A percentile compares a stretch with the other conserved stretches of the same genome.
Conservation (phyloP, 2,329 filamentous ascomycete species). For the Fusarium siculi region DNA sequence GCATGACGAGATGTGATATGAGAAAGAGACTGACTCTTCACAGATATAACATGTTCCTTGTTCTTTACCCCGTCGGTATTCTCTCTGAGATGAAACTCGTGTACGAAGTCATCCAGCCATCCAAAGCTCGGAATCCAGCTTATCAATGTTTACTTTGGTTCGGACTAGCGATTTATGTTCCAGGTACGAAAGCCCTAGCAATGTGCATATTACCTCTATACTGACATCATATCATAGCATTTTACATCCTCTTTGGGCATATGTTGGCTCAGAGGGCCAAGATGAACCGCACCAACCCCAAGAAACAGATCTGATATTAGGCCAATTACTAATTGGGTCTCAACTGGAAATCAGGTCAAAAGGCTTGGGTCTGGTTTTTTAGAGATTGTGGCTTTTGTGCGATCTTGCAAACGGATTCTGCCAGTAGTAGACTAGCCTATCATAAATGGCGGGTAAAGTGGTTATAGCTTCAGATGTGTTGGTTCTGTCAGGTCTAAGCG, state of each 20-base stretch:
- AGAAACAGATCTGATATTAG: neutral
- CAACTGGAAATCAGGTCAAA: too few relatives aligned
- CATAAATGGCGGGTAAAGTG: neutral
- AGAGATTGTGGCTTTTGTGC: neutral
- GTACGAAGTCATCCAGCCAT: constrained; percentile 34
- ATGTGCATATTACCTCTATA: neutral
- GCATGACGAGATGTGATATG: fast-evolving
- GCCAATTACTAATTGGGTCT: too few relatives aligned
- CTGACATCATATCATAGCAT: neutral
- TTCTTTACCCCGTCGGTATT: constrained; percentile 34
- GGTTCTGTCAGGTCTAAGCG: neutral
- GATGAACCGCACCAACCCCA: neutral
- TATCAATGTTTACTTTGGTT: constrained; percentile 39
- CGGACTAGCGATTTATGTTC: constrained; percentile 20
- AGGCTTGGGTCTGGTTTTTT: too few relatives aligned
- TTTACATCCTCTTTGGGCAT: constrained; percentile 31
- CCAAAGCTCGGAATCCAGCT: constrained; percentile 8
- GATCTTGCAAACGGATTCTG: neutral
- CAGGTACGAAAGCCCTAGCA: constrained; percentile 6
- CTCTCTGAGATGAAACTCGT: constrained; percentile 33
- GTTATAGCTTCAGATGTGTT: neutral
- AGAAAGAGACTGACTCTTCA: neutral
- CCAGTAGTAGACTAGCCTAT: neutral
- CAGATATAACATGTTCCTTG: constrained; percentile 37
- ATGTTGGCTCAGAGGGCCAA: constrained; percentile 39